phyloP scores from a whole-genome alignment of 1,139 yeast genomes.

The Trichomonascaceae sp. region DNA sequence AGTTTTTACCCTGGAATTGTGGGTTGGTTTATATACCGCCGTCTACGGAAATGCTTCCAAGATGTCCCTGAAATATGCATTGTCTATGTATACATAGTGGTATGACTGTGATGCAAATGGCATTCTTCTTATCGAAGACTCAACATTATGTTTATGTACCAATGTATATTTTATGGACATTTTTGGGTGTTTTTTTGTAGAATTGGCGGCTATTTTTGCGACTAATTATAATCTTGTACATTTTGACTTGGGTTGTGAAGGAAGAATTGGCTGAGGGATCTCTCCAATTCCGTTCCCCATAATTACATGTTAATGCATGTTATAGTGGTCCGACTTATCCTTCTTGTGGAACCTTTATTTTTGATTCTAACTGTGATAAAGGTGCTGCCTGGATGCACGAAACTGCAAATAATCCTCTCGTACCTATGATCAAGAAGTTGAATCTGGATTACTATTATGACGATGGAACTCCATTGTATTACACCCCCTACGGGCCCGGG shows the following conservation, averaged over 20 bases:
- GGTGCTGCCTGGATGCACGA: slow-evolving; percentile 91
- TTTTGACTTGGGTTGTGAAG: slow-evolving; percentile 8
- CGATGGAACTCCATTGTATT: slow-evolving; percentile 37
- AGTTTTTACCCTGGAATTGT: not conserved
- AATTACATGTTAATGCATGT: slow-evolving; percentile 3
- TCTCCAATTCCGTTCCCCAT: slow-evolving; percentile 6
- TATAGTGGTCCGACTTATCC: not conserved
- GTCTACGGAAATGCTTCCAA: slow-evolving; percentile 2
- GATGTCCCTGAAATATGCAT: slow-evolving; percentile 9
- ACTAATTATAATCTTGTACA: slow-evolving; percentile 2
- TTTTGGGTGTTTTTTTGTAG: slow-evolving; percentile 5
- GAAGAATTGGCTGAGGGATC: not conserved
- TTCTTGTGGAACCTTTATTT: slow-evolving; percentile 1
- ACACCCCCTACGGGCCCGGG: slow-evolving; percentile 31
- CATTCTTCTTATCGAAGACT: slow-evolving; percentile 4
- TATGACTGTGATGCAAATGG: slow-evolving; percentile 3
- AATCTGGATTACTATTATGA: slow-evolving; percentile 40
- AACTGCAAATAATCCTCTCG: slow-evolving; percentile 56
- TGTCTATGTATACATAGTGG: slow-evolving; percentile 7
- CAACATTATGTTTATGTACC: slow-evolving; percentile 8
- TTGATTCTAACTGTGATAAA: slow-evolving; percentile 38
- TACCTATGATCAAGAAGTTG: slow-evolving; percentile 46
- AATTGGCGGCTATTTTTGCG: not conserved
- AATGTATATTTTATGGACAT: slow-evolving; percentile 9
- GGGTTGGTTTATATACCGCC: not conserved